Percentiles rank a stretch among this genome's conserved stretches.
Conservation (phyloP, 768 basidiomycete genomes). For the Hydnum rufescens region DNA sequence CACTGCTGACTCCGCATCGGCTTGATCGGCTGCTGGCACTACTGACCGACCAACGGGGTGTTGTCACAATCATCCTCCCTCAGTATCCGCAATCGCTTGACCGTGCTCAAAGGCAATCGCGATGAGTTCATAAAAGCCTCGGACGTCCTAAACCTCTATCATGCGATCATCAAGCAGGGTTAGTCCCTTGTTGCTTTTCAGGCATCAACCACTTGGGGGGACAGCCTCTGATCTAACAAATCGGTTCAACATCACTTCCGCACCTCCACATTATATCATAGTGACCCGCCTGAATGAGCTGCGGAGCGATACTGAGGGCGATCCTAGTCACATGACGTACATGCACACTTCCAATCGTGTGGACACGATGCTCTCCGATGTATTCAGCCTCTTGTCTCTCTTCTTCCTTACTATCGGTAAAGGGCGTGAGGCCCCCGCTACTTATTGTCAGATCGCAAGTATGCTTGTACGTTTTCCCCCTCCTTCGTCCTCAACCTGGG, state of each 20-base stretch:
- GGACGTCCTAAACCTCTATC: conserved; percentile 86
- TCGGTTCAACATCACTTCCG: not conserved
- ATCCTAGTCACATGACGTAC: too few species aligned
- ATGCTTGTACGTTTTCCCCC: conserved; percentile 58
- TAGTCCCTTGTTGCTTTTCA: conserved; percentile 10
- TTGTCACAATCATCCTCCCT: too few species aligned
- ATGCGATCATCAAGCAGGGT: conserved; percentile 88
- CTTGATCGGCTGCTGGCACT: too few species aligned
- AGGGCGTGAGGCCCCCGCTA: conserved; percentile 83
- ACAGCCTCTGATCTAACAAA: too few species aligned
- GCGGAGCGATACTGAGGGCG: conserved; percentile 45
- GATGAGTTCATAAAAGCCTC: conserved; percentile 83
- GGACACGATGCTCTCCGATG: conserved; percentile 89
- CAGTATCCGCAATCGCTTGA: conserved; percentile 88
- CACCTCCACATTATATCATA: conserved; percentile 16
- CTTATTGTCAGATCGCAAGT: conserved; percentile 87
- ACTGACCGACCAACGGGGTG: too few species aligned
- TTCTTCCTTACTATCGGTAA: conserved; percentile 98
- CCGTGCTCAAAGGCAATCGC: conserved; percentile 82
- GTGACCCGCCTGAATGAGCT: conserved; percentile 87
- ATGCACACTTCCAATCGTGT: conserved; percentile 72
- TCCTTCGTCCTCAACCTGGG: not conserved
- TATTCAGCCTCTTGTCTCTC: conserved; percentile 83
- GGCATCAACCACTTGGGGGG: not conserved
- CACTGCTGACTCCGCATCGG: too few species aligned